A percentile compares a stretch with the other conserved stretches of the same genome.
Conservation (phyloP, 345 rosid species). For the Eucalyptus curtisii region DNA sequence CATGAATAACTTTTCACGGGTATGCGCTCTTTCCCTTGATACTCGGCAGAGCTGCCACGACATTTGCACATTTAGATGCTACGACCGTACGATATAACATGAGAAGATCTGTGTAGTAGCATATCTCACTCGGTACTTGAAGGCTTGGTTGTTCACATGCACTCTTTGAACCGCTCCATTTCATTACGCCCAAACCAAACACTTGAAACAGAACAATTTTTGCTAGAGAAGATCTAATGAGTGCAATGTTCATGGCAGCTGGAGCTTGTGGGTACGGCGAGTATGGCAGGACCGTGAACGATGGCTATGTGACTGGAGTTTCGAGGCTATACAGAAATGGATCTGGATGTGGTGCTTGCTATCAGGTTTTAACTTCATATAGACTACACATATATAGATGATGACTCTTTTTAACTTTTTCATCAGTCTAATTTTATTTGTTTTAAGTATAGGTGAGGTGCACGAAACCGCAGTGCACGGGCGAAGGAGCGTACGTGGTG, state of each 20-base stretch:
- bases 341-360: constrained; percentile 86
- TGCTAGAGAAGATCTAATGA: background rate
- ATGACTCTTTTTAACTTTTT: background rate
- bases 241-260: constrained; percentile 12
- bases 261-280: constrained; percentile 88
- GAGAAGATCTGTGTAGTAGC: background rate
- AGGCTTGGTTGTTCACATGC: background rate
- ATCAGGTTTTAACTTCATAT: constrained; percentile 39
- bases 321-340: constrained; percentile 66
- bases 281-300: constrained; percentile 57
- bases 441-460: constrained; percentile 52
- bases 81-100: no score
- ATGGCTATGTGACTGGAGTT: constrained; percentile 75
- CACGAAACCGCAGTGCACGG: constrained; percentile 43
- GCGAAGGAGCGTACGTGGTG: constrained; percentile 49
- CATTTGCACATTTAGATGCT: no score
- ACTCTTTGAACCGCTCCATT: background rate
- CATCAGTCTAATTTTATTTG: background rate
- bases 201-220: background rate
- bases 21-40: background rate
- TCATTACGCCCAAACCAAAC: background rate
- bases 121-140: background rate
- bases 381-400: background rate
- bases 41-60: background rate
- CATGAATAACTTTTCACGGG: background rate